Base-by-base conservation (phyloP, 305 asterid genomes). In the Fraxinus albicans region DNA sequence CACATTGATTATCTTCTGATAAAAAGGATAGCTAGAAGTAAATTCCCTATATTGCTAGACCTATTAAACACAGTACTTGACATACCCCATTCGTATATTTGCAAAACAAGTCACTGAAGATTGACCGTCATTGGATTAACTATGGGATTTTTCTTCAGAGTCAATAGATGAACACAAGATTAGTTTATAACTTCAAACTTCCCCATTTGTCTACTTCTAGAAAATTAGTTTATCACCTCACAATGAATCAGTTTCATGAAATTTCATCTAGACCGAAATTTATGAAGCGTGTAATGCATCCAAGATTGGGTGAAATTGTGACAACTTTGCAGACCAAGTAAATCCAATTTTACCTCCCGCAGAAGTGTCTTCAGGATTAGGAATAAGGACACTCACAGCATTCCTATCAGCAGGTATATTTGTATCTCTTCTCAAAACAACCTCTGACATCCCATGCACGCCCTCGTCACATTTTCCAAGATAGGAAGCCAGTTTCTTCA, bases 351-450 rank as follows among this genome's bases (percentile, higher is more conserved):
- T 85, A 92, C 98, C 98, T 91, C 86, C 91, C 80, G 70, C 34
- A 83, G 91, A 87, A 73, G 80, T 47, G 77, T 84, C 89, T 83
- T 87, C 90, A 10, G 98, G 94, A 87, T 93, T 87, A 35, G 94
- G 97, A 86, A 95, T 82, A 38, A 90, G 91, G 85, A 95, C 91
- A 84, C 98, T 91, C 79, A 95, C 92, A 72, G 98, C 98, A 92
- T 93, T 93, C 67, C 67, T 78, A 85, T 95, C 98, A 15, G 92
- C 98, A 53, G 89, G 89, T 87, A 93, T 91, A 85, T 88, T 88
- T 84, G 89, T 86, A 44, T 85, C 93, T 88, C 98, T 89, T 88
- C 91, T 93, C 91, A 95, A 88, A 77, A 95, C 83, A 88, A 93
- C 82, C 91, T 95, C 97, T 67, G 92, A 86, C 93, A 92, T 90